Conservation (phyloP, 192 early-diverging fungal genomes). For the Rhizoclosmatium sp. region DNA sequence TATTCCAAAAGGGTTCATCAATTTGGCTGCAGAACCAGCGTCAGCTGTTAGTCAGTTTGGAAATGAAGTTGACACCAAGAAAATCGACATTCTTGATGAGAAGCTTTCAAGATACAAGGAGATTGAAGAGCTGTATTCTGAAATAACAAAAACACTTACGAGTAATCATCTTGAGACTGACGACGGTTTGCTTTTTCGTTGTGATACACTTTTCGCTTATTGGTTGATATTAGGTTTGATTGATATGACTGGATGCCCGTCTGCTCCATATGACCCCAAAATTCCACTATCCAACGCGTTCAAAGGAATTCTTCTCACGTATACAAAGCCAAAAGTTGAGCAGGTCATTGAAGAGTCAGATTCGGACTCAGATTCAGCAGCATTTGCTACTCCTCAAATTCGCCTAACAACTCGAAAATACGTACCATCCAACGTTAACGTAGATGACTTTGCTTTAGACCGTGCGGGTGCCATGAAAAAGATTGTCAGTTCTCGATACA, state of each 20-base stretch:
- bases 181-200: slow-evolving; percentile 37
- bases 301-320: slow-evolving; percentile 33
- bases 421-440: slow-evolving; percentile 21
- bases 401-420: slow-evolving; percentile 44
- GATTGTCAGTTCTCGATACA: slow-evolving; percentile 52
- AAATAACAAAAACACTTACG: slow-evolving; percentile 60
- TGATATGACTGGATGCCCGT: slow-evolving; percentile 44
- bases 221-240: slow-evolving; percentile 31
- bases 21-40: slow-evolving; percentile 52
- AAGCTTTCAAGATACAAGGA: slow-evolving; percentile 62
- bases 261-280: slow-evolving; percentile 53
- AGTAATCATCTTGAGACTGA: slow-evolving; percentile 54
- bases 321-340: background rate
- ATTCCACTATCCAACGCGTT: slow-evolving; percentile 35
- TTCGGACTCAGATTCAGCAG: slow-evolving; percentile 6
- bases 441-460: slow-evolving; percentile 57
- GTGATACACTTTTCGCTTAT: no score
- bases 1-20: slow-evolving; percentile 58
- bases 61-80: slow-evolving; percentile 38
- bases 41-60: slow-evolving; percentile 51
- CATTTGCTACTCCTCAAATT: slow-evolving; percentile 37
- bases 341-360: background rate
- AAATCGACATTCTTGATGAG: slow-evolving; percentile 51
- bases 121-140: slow-evolving; percentile 65
- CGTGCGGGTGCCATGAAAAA: slow-evolving; percentile 58